phyloP scores from a whole-genome alignment of 2,329 filamentous ascomycete species.

The Sclerotinia sclerotiorum region DNA sequence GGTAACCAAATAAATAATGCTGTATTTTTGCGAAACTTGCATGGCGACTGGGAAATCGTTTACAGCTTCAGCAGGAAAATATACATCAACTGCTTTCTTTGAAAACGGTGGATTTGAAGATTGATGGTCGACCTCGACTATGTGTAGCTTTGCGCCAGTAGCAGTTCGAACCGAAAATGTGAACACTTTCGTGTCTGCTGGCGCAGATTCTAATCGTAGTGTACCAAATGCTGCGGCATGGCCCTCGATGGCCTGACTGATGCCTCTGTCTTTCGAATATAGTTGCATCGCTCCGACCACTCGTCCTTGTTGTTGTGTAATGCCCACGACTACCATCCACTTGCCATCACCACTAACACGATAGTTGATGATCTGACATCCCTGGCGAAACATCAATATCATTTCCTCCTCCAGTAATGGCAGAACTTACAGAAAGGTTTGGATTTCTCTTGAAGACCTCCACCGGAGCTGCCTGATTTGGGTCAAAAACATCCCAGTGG shows the following conservation, averaged over 20 bases:
- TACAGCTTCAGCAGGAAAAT: conserved; percentile 91
- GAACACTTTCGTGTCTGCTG: conserved; percentile 91
- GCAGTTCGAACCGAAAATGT: conserved; percentile 92
- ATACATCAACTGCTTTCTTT: conserved; percentile 97
- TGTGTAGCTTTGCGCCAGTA: conserved; percentile 89
- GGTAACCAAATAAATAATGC: conserved; percentile 93
- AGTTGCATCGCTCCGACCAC: conserved; percentile 97
- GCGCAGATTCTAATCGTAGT: conserved; percentile 81
- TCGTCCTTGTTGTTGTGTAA: conserved; percentile 87
- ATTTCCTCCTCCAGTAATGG: conserved; percentile 1
- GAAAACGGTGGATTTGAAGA: conserved; percentile 83
- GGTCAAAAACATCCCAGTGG: conserved; percentile 96
- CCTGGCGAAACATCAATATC: conserved; percentile 51
- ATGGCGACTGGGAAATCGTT: conserved; percentile 98
- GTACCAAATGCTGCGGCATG: conserved; percentile 95
- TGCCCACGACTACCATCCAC: conserved; percentile 98
- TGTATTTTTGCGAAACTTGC: conserved; percentile 95
- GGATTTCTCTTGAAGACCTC: conserved; percentile 95
- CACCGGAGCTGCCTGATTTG: conserved; percentile 72
- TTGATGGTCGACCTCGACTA: conserved; percentile 95
- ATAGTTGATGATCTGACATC: conserved; percentile 99
- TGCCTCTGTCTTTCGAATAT: conserved; percentile 92
- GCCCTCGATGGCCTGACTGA: conserved; percentile 97
- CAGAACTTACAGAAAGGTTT: conserved; percentile 73
- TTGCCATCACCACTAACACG: conserved; percentile 92